A percentile compares a stretch with the other conserved stretches of the same genome.
phyloP scores from a whole-genome alignment of 352 stramenopile species.

The Phytophthora syringae region DNA sequence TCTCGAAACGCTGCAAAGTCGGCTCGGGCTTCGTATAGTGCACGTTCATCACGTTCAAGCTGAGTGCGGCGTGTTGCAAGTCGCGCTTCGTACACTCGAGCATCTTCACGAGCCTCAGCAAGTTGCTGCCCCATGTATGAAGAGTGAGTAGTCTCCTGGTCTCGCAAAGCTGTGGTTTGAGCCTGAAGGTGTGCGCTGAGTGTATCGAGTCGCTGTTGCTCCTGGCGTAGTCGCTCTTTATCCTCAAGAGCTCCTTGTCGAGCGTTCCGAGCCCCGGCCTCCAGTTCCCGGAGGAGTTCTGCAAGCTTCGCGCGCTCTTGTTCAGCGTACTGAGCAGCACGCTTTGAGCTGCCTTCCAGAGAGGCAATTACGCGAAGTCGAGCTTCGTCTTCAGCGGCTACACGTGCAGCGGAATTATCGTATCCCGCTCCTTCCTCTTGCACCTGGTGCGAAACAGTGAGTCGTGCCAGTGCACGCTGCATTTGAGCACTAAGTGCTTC shows the following conservation, averaged over 20 bases:
- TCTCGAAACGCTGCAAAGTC: conserved; percentile 62
- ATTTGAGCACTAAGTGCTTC: conserved; percentile 58
- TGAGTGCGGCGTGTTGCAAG: conserved; percentile 42
- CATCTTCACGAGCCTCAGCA: conserved; percentile 53
- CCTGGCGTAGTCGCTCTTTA: conserved; percentile 71
- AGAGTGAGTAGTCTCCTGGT: conserved; percentile 54
- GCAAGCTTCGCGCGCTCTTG: conserved; percentile 67
- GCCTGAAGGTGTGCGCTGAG: conserved; percentile 73
- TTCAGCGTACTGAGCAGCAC: conserved; percentile 58
- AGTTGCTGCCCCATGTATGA: conserved; percentile 52
- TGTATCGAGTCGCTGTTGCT: conserved; percentile 70
- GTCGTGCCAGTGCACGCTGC: conserved; percentile 54
- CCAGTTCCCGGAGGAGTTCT: conserved; percentile 55
- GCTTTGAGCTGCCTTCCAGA: conserved; percentile 64
- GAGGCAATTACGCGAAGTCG: conserved; percentile 68
- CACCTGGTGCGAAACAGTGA: conserved; percentile 56
- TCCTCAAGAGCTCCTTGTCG: conserved; percentile 75
- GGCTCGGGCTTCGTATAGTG: conserved; percentile 55
- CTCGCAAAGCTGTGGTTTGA: conserved; percentile 58
- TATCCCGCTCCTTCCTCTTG: conserved; percentile 44
- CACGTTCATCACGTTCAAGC: conserved; percentile 54
- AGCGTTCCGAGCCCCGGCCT: conserved; percentile 53
- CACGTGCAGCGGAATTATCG: conserved; percentile 36
- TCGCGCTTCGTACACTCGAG: conserved; percentile 49
- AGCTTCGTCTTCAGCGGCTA: conserved; percentile 51